phyloP scores from a whole-genome alignment of 148 eudicot species.

The Nepenthes gracilis region DNA sequence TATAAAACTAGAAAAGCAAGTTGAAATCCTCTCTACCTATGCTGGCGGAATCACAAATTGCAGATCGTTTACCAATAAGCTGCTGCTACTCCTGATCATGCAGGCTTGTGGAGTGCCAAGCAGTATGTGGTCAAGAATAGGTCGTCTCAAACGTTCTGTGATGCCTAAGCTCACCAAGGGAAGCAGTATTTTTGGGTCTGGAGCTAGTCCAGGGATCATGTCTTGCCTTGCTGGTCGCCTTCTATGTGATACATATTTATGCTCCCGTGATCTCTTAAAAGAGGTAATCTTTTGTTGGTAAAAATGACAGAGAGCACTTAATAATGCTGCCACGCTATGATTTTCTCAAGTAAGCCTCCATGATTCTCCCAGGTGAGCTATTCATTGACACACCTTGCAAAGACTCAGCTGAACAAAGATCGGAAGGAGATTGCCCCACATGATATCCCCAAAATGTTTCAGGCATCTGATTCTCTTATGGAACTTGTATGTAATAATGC shows the following conservation, averaged over 20 bases:
- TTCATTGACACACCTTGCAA: slow-evolving; percentile 86
- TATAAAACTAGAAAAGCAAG: too few species aligned
- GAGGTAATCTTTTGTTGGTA: slow-evolving; percentile 45
- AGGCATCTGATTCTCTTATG: slow-evolving; percentile 58
- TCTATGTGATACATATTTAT: slow-evolving; percentile 82
- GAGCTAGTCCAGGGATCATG: slow-evolving; percentile 92
- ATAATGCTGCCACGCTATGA: slow-evolving; percentile 1
- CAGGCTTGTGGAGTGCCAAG: slow-evolving; percentile 79
- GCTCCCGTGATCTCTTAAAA: slow-evolving; percentile 87
- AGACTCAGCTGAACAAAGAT: slow-evolving; percentile 80
- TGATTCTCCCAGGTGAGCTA: slow-evolving; percentile 76
- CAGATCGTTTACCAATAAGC: too few species aligned
- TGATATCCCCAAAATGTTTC: slow-evolving; percentile 67
- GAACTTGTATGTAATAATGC: slow-evolving; percentile 56
- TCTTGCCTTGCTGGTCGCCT: slow-evolving; percentile 95
- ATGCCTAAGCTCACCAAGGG: slow-evolving; percentile 86
- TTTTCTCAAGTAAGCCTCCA: slow-evolving; percentile 7
- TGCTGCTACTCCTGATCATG: slow-evolving; percentile 4
- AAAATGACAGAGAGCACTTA: background rate
- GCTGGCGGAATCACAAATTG: too few species aligned
- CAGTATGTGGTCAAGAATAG: slow-evolving; percentile 87
- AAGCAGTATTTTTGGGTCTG: slow-evolving; percentile 70
- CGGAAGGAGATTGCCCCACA: slow-evolving; percentile 88
- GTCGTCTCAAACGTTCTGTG: slow-evolving; percentile 78
- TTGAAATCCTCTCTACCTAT: too few species aligned